Base-by-base conservation (phyloP, 441 rosid genomes). In the Codiaeum variegatum region DNA sequence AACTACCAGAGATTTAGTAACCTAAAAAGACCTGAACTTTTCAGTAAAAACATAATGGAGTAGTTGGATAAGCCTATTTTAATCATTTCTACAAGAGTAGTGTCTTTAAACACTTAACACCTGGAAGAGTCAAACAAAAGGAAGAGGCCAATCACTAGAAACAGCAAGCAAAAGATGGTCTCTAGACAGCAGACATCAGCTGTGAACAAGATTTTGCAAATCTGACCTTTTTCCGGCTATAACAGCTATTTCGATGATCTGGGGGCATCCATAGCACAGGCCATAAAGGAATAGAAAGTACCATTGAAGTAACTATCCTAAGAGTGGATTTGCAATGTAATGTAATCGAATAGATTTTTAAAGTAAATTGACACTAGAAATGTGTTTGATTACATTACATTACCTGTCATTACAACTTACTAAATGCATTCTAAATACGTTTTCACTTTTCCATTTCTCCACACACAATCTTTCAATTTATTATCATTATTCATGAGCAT, bases 181-280 rank as follows among this genome's bases (percentile, higher is more conserved):
- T 64, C 32, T 24, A 15, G 68, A 21, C 38, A 18, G 28, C 28
- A 15, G 38, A 5, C 26, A 26, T 46, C 10, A 16, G 24, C 55
- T 23, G 7, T 2, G 19, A 66, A 65, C 56, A 67, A 47, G 59
- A 46, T 46, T 67, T 47, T 67, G 59, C 36, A 67, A 18, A 66
- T 66, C 26, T 19, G 28, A 66, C 18, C 36, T 58, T 66, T 46
- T 51, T 64, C 15, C 24, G 55, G 55, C 38, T 9, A n/a, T 62
- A 44, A 63, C n/a, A 40, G 31, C 9, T 23, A 38, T 21, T 63
- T 62, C 23, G 28, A 29, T 36, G 7, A n/a, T n/a, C n/a, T n/a
- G n/a, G n/a, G n/a, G 63, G 11, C 23, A 29, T 11, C 36, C 36
- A 68, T 34, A 21, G n/a, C 4, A n/a, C 32, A 23, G 59, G 59